A percentile compares a stretch with the other conserved stretches of the same genome.
Evolutionary conservation across 2,329 filamentous ascomycete genomes (phyloP).

Genomic region (Fusarium anthophilum): DNA sequence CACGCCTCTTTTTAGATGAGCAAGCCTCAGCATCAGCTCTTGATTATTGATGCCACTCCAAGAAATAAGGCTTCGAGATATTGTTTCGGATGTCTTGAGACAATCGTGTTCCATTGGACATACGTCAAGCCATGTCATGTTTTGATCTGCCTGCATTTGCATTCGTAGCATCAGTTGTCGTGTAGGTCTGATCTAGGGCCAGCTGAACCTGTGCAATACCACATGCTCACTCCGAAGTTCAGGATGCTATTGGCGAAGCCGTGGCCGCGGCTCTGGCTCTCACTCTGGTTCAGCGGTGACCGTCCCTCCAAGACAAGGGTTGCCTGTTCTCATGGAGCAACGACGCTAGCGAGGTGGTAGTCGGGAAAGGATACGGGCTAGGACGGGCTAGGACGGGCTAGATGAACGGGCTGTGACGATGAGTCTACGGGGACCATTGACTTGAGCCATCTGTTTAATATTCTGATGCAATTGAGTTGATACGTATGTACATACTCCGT

Average conservation of each 20-base stretch:
- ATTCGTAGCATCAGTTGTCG: conserved; percentile 3
- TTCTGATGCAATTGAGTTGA: neutral
- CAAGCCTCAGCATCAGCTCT: conserved; percentile 18
- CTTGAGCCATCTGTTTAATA: neutral
- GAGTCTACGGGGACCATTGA: conserved; percentile 8
- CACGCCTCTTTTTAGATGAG: conserved; percentile 21
- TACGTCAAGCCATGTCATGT: conserved; percentile 8
- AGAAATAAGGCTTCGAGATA: conserved; percentile 11
- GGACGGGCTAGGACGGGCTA: conserved; percentile 11
- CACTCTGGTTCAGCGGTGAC: conserved; percentile 21
- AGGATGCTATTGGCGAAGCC: neutral
- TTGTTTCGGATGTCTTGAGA: conserved; percentile 20
- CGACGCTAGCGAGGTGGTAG: conserved; percentile 32
- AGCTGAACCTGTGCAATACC: conserved; percentile 30
- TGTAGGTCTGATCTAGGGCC: conserved; percentile 9
- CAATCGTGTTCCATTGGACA: neutral
- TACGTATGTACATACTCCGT: neutral
- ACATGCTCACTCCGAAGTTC: neutral
- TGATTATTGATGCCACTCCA: neutral
- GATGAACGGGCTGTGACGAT: conserved; percentile 22
- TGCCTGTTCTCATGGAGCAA: conserved; percentile 22
- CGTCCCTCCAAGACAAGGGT: conserved; percentile 23
- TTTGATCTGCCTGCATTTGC: neutral
- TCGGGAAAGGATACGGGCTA: conserved; percentile 32
- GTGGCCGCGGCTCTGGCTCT: conserved; percentile 16